Evolutionary conservation across 225 moss, liverwort and hornwort species (phyloP), one percentile per base, ranked within the genome.

Genomic region (Polytrichum commune): DNA sequence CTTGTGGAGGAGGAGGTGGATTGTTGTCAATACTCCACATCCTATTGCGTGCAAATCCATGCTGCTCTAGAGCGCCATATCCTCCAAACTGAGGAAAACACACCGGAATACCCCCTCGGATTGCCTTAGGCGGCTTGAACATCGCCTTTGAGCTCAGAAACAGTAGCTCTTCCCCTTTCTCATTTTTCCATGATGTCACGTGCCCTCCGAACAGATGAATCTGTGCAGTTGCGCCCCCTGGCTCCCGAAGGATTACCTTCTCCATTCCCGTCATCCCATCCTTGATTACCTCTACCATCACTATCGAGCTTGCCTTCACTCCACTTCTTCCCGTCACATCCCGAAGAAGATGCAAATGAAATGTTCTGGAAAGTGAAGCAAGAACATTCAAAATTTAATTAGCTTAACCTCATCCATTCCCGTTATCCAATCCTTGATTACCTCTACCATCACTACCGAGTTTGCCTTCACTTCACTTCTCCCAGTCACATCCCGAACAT

Each of bases 101-200:
- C 18, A 96, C 88, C 9, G 96, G 96, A 63, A 96, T 92, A 64
- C 96, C 96, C 0, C 96, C 96, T 23, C 93, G 82, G 35, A 96
- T 89, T 46, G 96, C 96, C 83, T 93, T 96, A 0, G 96, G 96
- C 58, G 93, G 93, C 82, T 93, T 96, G 73, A 88, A 96, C 32
- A 93, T 86, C 6, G 94, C 94, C 85, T 97, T 94, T 55, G 85
- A 90, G 75, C 97, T 97, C 65, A 97, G 69, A 62, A 97, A 97
- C 54, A 97, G 75, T n/a, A 97, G 79, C 74, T 97, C 97, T 22
- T 97, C 97, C 1, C 97, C 97, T 54, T 90, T 90, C 24, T 97
- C 92, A 75, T 90, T 94, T 83, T 90, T 94, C 97, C 97, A 97
- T 22, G 97, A 97, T 19, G 92, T 92, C 23, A 92, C 90, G 53